Percentiles rank a stretch among this genome's conserved stretches.
These are phyloP conservation scores for Fusarium longipes DNA, from an alignment of 2,329 filamentous ascomycete genomes.

Conservation along the genomic window DNA sequence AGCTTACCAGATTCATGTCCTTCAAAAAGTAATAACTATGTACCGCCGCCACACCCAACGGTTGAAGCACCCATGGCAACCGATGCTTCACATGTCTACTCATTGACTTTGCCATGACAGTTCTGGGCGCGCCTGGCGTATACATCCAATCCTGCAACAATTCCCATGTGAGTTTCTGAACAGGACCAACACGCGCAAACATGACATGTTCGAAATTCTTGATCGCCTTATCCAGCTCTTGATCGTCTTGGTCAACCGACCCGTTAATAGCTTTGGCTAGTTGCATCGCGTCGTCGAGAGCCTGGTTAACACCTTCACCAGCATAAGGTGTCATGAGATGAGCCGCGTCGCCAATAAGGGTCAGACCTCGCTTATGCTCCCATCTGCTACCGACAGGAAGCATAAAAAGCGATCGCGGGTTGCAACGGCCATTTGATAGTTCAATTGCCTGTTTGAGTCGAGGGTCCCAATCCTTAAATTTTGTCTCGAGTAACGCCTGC, in stretches of 20 bases:
- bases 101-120: constrained; percentile 54
- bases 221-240: constrained; percentile 51
- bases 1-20: constrained; percentile 25
- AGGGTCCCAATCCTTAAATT: constrained; percentile 56
- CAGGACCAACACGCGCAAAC: constrained; percentile 51
- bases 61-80: constrained; percentile 48
- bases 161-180: constrained; percentile 58
- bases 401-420: constrained; percentile 61
- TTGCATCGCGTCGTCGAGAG: constrained; percentile 64
- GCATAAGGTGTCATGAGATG: constrained; percentile 69
- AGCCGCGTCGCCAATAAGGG: constrained; percentile 69
- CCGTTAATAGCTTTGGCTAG: constrained; percentile 58
- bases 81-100: constrained; percentile 49
- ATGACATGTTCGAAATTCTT: constrained; percentile 53
- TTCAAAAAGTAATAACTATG: constrained; percentile 47
- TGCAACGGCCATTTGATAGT: constrained; percentile 54
- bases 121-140: constrained; percentile 57
- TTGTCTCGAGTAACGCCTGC: constrained; percentile 50
- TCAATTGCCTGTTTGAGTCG: constrained; percentile 56
- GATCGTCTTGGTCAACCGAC: constrained; percentile 38
- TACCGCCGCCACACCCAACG: constrained; percentile 46
- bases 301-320: constrained; percentile 70
- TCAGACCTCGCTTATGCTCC: constrained; percentile 60
- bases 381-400: constrained; percentile 63
- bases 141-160: constrained; percentile 61